Evolutionary conservation across 2,329 filamentous ascomycete species (phyloP).

Genomic region (Achaetomium macrosporum): DNA sequence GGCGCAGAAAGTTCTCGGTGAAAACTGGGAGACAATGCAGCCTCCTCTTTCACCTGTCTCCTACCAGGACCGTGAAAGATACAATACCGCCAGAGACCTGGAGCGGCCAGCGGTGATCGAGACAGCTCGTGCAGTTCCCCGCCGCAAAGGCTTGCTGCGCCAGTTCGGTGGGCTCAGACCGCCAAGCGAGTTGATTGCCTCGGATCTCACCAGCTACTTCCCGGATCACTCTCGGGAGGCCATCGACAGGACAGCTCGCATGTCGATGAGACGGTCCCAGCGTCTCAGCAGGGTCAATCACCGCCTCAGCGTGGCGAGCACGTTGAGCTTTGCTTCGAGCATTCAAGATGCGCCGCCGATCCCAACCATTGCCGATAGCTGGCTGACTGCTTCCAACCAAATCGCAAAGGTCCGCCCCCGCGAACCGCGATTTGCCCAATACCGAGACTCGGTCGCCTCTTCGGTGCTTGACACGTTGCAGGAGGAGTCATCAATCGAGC

Average conservation of each 20-base stretch:
- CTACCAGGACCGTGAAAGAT: constrained; percentile 61
- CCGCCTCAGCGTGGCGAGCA: constrained; percentile 89
- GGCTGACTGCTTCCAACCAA: constrained; percentile 63
- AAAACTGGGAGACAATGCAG: constrained; percentile 75
- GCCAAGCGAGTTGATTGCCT: constrained; percentile 94
- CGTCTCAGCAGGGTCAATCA: constrained; percentile 89
- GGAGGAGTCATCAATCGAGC: constrained; percentile 66
- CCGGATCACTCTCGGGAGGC: constrained; percentile 90
- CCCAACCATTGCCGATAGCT: constrained; percentile 89
- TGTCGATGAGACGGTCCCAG: constrained; percentile 85
- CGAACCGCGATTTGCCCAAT: constrained; percentile 50
- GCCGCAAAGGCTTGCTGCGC: constrained; percentile 54
- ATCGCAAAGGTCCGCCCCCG: constrained; percentile 43
- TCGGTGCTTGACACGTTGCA: constrained; percentile 85
- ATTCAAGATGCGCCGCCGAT: constrained; percentile 90
- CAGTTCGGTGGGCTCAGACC: constrained; percentile 89
- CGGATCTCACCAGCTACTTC: constrained; percentile 94
- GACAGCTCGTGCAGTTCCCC: constrained; percentile 37
- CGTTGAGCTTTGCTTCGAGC: constrained; percentile 85
- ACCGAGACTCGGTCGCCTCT: constrained; percentile 82
- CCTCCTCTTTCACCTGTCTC: constrained; percentile 82
- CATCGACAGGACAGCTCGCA: constrained; percentile 89
- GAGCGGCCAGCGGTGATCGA: constrained; percentile 50
- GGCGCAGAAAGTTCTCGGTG: constrained; percentile 82
- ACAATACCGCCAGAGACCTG: constrained; percentile 52